Percentiles rank a stretch among this genome's conserved stretches.
phyloP scores from a whole-genome alignment of 148 eudicot genomes.

The Arctostaphylos glauca region DNA sequence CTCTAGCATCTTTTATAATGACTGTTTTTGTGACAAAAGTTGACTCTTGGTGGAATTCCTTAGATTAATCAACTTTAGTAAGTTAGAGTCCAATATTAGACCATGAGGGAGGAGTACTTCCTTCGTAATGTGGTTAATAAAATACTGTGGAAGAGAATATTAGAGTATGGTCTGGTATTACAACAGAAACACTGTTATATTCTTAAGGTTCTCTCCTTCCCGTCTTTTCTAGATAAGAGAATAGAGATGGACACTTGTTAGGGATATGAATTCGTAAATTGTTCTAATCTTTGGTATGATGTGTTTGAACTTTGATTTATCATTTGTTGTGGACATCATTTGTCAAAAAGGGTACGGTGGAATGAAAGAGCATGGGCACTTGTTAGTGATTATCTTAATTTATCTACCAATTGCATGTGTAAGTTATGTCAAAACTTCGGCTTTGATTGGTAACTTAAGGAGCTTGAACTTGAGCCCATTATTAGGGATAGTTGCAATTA shows the following conservation, averaged over 20 bases:
- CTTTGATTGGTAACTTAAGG: background rate
- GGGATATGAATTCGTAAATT: background rate
- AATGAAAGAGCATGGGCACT: background rate
- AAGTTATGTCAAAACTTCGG: background rate
- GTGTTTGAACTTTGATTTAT: background rate
- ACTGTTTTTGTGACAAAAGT: background rate
- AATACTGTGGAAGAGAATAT: background rate
- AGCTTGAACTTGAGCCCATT: background rate
- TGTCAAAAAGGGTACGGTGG: background rate
- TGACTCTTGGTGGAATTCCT: background rate
- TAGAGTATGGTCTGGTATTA: background rate
- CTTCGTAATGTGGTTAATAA: background rate
- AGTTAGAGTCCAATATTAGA: background rate
- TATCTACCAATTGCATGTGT: background rate
- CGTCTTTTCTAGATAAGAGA: background rate
- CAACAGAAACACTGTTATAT: background rate
- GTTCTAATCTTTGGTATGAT: background rate
- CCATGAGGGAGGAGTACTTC: background rate
- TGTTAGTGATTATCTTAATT: background rate
- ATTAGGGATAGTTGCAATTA: background rate
- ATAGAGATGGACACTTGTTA: background rate
- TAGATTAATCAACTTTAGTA: background rate
- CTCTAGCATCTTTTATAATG: background rate
- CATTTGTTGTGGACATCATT: constrained; percentile 3
- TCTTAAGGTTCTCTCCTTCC: background rate